Base-by-base conservation (phyloP, 1,284 basidiomycete species). In the Tylopilus sp. region DNA sequence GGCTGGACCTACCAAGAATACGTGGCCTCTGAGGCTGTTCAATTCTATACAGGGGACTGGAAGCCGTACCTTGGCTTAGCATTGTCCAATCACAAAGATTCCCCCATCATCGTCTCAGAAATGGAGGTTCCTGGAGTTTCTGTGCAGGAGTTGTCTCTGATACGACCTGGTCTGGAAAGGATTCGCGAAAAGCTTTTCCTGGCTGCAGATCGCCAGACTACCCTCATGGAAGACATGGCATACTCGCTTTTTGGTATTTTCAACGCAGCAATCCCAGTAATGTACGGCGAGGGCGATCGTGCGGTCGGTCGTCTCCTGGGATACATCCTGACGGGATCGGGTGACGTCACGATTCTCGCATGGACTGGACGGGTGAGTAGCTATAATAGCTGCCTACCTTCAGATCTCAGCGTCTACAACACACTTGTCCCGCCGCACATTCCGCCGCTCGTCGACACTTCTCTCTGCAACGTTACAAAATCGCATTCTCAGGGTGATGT, bases 291-390 rank as follows among this genome's bases (percentile, higher is more conserved):
- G 49, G 33, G 51, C 15, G 26, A 60, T 53, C 19, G 38, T 7
- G 57, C 64, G 6, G 39, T 65, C 4, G 64, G 64, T 24, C 64
- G 61, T 24, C 29, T 59, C 13, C 36, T 63, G n/a, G 60, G 62
- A 13, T 32, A 55, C 24, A 19, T 64, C 19, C 19, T 65, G 19
- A 33, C 55, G 15, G 55, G 63, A 6, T 64, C 56, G 2, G 53
- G 57, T 0, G 61, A 65, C 29, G 47, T 59, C n/a, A 51, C 61
- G 1, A 29, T 65, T 24, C 64, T 65, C n/a, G 44, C 56, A 2
- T 65, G 60, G 64, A 62, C 56, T 6, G 64, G 60, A 6, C 22
- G 39, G 3, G 15, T 52, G 6, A 56, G 60, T 19, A 47, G 39
- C 12, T 60, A 57, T 19, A 49, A 57, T 26, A 65, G 60, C 29